Base-by-base conservation (phyloP, 306 rosid species). In the Cucurbita argyrosperma region DNA sequence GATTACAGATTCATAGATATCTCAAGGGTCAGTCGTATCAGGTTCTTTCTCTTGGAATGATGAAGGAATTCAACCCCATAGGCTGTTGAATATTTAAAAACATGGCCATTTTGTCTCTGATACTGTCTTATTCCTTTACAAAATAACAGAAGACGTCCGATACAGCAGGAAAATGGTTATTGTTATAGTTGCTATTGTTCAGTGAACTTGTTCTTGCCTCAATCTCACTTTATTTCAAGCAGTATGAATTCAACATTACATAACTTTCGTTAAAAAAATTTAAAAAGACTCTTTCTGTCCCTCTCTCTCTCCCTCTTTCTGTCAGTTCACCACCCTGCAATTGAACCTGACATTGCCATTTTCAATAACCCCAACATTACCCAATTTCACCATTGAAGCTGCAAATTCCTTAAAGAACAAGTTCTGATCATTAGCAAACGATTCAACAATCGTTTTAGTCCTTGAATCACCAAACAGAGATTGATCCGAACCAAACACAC, bases 401-500 rank as follows among this genome's bases (percentile, higher is more conserved):
- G 58, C 82, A 76, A 89, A 89, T 69, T 89, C 86, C 10, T 72
- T 59, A 58, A 89, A 87, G 83, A 89, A 89, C 78, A 84, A 73
- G 65, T 67, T 72, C 69, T 88, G 94, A 65, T 92, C 84, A 59
- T 67, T 76, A 1, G 89, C 89, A 78, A 87, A 87, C n/a, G 86
- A 82, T 62, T 87, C 92, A 76, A 90, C 89, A 76, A 87, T 84
- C 89, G 87, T 75, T 73, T 77, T 82, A 52, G 88, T 92, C 78
- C 95, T 84, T 75, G 66, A 70, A 73, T 88, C 92, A 37, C 80
- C 83, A 52, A 70, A 69, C 74, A 92, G 76, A 50, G 89, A 79
- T 77, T 90, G 96, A 63, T 92, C 97, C 1, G 92, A 84, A 46
- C 81, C 84, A 75, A 90, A 87, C 72, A 88, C 87, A 11, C 92